Percentiles rank a stretch among this genome's conserved stretches.
Conservation (phyloP, 2,329 filamentous ascomycete genomes). For the Sporothrix dimorphospora region DNA sequence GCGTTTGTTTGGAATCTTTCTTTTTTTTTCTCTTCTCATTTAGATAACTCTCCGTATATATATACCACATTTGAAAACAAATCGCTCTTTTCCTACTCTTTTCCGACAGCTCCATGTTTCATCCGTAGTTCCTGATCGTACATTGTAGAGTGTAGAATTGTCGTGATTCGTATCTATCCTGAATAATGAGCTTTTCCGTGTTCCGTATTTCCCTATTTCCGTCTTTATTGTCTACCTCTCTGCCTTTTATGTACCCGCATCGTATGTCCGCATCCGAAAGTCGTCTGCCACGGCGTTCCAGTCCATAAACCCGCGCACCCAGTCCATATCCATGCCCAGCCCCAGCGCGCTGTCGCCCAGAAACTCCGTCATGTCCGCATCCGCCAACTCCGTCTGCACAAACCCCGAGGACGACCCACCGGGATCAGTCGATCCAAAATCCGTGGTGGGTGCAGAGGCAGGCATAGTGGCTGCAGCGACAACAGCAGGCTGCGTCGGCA, state of each 20-base stretch:
- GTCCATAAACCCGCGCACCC: slow-evolving; percentile 31
- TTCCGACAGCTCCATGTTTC: not conserved
- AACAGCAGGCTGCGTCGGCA: not conserved
- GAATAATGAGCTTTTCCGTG: too few relatives aligned
- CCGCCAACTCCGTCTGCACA: not conserved
- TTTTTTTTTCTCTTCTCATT: not conserved
- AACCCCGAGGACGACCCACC: not conserved
- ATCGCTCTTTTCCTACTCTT: not conserved
- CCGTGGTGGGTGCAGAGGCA: not conserved
- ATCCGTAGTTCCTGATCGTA: not conserved
- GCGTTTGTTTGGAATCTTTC: not conserved
- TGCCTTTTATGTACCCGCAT: slow-evolving; percentile 6
- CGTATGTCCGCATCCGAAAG: slow-evolving; percentile 27
- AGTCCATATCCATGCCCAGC: slow-evolving; percentile 26
- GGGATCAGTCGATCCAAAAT: too few relatives aligned
- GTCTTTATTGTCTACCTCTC: not conserved
- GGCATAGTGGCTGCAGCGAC: not conserved
- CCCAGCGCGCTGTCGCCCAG: slow-evolving; percentile 24
- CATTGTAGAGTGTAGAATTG: not conserved
- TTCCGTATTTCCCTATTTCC: not conserved
- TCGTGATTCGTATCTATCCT: not conserved
- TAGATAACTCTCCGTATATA: not conserved
- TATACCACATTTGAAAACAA: not conserved
- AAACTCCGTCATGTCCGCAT: slow-evolving; percentile 28
- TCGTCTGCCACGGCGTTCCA: slow-evolving; percentile 31